phyloP scores from a whole-genome alignment of 83 land plant species.

The Thuja plicata region DNA sequence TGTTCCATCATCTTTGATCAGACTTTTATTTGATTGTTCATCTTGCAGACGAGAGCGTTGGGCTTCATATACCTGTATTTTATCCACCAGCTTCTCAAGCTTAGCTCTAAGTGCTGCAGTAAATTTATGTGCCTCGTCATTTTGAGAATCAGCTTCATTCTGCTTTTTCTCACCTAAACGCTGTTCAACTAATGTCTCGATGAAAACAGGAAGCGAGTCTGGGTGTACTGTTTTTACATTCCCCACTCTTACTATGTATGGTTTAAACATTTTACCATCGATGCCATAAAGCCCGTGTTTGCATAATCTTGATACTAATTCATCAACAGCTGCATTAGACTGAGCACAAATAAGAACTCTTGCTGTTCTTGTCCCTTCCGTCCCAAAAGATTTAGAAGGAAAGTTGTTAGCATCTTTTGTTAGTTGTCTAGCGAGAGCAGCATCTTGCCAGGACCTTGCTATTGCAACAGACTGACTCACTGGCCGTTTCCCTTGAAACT shows the following conservation, averaged over 20 bases:
- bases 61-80: slow-evolving; percentile 65
- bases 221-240: slow-evolving; percentile 88
- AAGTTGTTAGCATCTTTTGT: slow-evolving; percentile 32
- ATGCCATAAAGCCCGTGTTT: slow-evolving; percentile 70
- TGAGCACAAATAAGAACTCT: slow-evolving; percentile 96
- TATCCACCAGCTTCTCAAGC: slow-evolving; percentile 82
- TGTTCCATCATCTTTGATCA: slow-evolving; percentile 16
- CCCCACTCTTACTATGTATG: slow-evolving; percentile 87
- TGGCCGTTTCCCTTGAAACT: neutral
- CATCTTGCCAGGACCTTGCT: slow-evolving; percentile 94
- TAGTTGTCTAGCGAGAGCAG: slow-evolving; percentile 78
- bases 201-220: slow-evolving; percentile 83
- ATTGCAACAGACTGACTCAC: slow-evolving; percentile 65
- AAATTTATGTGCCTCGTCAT: slow-evolving; percentile 23
- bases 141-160: slow-evolving; percentile 23
- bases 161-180: slow-evolving; percentile 62
- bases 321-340: slow-evolving; percentile 99
- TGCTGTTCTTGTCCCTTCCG: slow-evolving; percentile 36
- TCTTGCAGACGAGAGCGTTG: slow-evolving; percentile 49
- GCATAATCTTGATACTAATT: slow-evolving; percentile 76
- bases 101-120: slow-evolving; percentile 43
- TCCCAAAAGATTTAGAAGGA: slow-evolving; percentile 13
- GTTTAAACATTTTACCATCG: slow-evolving; percentile 69
- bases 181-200: slow-evolving; percentile 86
- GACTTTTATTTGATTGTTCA: slow-evolving; percentile 19